These are phyloP conservation scores for Ettlia oleoabundans DNA, from an alignment of 139 green algal genomes.

Conservation along the genomic window DNA sequence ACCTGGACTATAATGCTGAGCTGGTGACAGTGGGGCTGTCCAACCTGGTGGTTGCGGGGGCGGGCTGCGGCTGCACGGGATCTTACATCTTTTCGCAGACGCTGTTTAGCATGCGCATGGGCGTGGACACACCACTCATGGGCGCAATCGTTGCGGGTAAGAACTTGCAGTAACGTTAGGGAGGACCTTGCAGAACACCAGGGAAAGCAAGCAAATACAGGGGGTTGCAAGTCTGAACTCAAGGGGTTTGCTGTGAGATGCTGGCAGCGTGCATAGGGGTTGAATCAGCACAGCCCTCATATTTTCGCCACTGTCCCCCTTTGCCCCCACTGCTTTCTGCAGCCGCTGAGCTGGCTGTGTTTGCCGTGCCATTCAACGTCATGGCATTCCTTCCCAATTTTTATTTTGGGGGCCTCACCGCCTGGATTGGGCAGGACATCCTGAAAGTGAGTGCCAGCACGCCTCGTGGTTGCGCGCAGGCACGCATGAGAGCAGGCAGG, in stretches of 20 bases:
- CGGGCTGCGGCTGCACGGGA: conserved; percentile 78
- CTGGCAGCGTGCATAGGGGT: too few relatives aligned
- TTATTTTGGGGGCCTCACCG: conserved; percentile 74
- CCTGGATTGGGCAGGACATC: conserved; percentile 85
- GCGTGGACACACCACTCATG: conserved; percentile 45
- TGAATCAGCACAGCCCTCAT: too few relatives aligned
- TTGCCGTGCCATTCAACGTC: conserved; percentile 66
- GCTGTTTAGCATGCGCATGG: conserved; percentile 58
- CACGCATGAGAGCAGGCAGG: too few relatives aligned
- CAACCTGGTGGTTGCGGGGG: conserved; percentile 69
- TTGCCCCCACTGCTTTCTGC: background rate
- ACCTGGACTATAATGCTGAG: conserved; percentile 83
- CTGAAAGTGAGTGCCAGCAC: conserved; percentile 42
- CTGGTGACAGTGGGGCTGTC: conserved; percentile 70
- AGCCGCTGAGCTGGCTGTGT: conserved; percentile 66
- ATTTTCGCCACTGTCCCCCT: too few relatives aligned
- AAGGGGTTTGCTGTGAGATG: too few relatives aligned
- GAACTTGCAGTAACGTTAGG: background rate
- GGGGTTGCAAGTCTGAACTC: too few relatives aligned
- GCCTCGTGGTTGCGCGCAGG: background rate
- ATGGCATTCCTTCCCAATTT: conserved; percentile 56
- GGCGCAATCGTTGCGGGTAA: conserved; percentile 35
- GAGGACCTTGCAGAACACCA: too few relatives aligned
- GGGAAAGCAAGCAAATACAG: too few relatives aligned
- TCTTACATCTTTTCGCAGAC: conserved; percentile 83